phyloP scores from a whole-genome alignment of 2,329 filamentous ascomycete genomes.

The Orbilia oligospora region DNA sequence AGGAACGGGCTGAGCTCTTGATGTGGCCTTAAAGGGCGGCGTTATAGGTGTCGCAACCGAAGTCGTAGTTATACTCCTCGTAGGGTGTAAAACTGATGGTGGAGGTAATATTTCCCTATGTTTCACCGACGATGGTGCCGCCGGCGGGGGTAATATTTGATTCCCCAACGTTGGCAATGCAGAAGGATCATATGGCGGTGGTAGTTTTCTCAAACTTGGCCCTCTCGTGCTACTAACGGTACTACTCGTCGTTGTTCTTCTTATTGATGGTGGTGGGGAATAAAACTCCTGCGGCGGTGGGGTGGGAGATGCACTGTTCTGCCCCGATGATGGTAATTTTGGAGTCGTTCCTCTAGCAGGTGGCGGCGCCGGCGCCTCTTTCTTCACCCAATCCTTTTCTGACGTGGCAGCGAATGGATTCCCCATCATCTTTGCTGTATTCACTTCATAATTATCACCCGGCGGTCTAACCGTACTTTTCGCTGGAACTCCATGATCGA shows the following conservation, averaged over 20 bases:
- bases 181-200: constrained; percentile 71
- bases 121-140: constrained; percentile 62
- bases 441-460: constrained; percentile 71
- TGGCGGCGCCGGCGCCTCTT: constrained; percentile 52
- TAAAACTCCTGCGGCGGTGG: constrained; percentile 72
- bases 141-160: constrained; percentile 68
- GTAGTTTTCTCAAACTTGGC: constrained; percentile 71
- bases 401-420: constrained; percentile 84
- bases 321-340: constrained; percentile 67
- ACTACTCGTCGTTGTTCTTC: constrained; percentile 37
- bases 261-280: constrained; percentile 71
- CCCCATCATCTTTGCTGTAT: constrained; percentile 80
- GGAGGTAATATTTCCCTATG: constrained; percentile 64
- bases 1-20: constrained; percentile 64
- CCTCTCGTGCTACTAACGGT: constrained; percentile 68
- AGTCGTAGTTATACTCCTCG: constrained; percentile 64
- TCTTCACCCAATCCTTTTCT: constrained; percentile 84
- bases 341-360: constrained; percentile 67
- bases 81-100: constrained; percentile 68
- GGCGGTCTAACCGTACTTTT: constrained; percentile 80
- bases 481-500: constrained; percentile 80
- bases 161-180: constrained; percentile 69
- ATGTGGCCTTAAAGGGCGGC: constrained; percentile 66
- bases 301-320: constrained; percentile 68
- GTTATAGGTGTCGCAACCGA: constrained; percentile 58